Percentiles rank a stretch among this genome's conserved stretches.
Conservation (phyloP, 345 rosid species). For the Lepidium aucheri region DNA sequence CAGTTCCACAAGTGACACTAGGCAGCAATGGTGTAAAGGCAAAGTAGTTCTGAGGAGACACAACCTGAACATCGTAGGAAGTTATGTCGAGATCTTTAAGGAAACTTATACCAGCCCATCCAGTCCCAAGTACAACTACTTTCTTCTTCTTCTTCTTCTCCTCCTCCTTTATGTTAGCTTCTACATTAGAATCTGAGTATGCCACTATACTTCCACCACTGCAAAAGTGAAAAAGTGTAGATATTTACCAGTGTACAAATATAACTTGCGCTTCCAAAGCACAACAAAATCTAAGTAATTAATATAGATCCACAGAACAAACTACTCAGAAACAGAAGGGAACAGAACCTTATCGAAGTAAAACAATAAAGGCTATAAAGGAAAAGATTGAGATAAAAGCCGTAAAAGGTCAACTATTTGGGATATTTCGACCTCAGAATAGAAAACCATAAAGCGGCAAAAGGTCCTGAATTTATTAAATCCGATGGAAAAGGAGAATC, state of each 20-base stretch:
- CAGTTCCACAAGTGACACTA: constrained; percentile 95
- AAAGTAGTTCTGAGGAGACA: constrained; percentile 92
- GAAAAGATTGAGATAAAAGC: no score
- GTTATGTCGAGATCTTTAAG: constrained; percentile 74
- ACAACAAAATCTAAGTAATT: neutral
- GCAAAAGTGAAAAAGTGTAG: constrained; percentile 12
- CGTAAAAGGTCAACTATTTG: neutral
- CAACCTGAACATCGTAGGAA: constrained; percentile 68
- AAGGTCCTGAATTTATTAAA: neutral
- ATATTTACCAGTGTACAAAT: neutral
- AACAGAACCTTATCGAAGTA: neutral
- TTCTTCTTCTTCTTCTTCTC: constrained; percentile 66
- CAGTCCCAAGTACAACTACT: constrained; percentile 90
- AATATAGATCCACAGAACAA: neutral
- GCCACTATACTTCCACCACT: constrained; percentile 72
- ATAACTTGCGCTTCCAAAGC: neutral
- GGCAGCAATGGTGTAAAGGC: constrained; percentile 93
- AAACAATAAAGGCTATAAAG: neutral
- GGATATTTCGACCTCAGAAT: neutral
- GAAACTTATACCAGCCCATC: constrained; percentile 93
- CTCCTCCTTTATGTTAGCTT: constrained; percentile 25
- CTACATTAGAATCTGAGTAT: constrained; percentile 47
- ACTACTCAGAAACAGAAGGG: neutral
- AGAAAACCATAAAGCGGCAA: neutral
- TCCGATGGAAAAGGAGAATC: neutral